Evolutionary conservation across 441 rosid species (phyloP), one percentile per base, ranked within the genome.

Genomic region (Adansonia gregorii): DNA sequence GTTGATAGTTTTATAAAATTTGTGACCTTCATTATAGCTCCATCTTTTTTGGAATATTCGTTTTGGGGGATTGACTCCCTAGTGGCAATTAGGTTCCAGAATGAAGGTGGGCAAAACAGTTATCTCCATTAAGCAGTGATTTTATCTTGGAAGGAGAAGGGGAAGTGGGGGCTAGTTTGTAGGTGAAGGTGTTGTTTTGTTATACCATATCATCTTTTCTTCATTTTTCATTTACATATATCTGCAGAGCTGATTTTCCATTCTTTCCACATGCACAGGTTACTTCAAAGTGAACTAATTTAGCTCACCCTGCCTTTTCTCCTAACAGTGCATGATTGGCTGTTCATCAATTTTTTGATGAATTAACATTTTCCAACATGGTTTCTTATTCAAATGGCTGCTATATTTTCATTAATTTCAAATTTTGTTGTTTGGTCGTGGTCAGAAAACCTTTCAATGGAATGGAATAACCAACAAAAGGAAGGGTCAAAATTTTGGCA

Each of bases 401-500:
- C 20, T 60, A 58, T 22, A 19, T 58, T 60, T 61, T 75, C 22
- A 15, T 72, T 68, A 4, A 74, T 71, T 69, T 56, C 49, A 43
- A 52, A 78, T 51, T 76, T 52, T 79, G 67, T 67, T 61, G 71
- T 61, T 79, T 74, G 59, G 79, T 27, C 19, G 74, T 67, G 61
- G 49, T 74, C 86, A 91, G 96, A 89, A 89, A 78, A 85, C 80
- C 19, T 87, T 88, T 80, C 86, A 82, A 70, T 96, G 98, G 99
- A 96, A 88, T 81, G 97, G 98, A 76, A 85, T 81, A 82, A 93
- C 88, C 79, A 93, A 91, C 85, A 96, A 96, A 86, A 94, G 84
- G 88, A 94, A 86, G 83, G 97, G 98, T 56, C 97, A 96, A 83
- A 94, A 93, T 80, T 96, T 98, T 98, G 99, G 98, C 54, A 87